Conservation (phyloP, 495 filamentous ascomycete species). For the Neurospora sp. region DNA sequence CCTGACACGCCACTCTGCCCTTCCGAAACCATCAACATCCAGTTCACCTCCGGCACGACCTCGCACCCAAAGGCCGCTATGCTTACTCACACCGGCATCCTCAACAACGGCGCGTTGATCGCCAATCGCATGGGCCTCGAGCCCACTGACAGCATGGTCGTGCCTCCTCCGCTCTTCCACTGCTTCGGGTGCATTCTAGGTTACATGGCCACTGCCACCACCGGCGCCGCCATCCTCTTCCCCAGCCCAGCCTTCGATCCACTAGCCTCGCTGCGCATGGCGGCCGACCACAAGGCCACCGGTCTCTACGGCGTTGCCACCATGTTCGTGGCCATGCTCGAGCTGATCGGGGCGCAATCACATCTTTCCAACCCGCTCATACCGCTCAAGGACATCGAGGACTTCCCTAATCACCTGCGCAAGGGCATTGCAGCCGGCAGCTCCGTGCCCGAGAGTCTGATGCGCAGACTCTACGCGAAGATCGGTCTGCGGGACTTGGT, state of each 20-base stretch:
- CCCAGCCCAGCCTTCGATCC: constrained; percentile 84
- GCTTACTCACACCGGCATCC: constrained; percentile 69
- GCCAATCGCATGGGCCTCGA: constrained; percentile 75
- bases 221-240: constrained; percentile 76
- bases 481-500: constrained; percentile 78
- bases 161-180: constrained; percentile 83
- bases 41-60: constrained; percentile 94
- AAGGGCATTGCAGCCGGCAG: constrained; percentile 92
- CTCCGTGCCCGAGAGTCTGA: constrained; percentile 71
- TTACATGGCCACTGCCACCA: constrained; percentile 89
- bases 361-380: constrained; percentile 38
- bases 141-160: constrained; percentile 63
- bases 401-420: constrained; percentile 54
- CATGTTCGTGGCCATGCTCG: constrained; percentile 88
- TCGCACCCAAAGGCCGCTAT: constrained; percentile 85
- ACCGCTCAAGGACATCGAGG: constrained; percentile 26
- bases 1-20: constrained; percentile 45
- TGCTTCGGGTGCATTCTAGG: constrained; percentile 89
- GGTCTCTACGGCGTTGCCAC: constrained; percentile 91
- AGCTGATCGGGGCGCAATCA: constrained; percentile 29
- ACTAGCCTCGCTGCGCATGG: constrained; percentile 53
- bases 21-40: constrained; percentile 81
- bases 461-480: constrained; percentile 66
- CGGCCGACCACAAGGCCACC: constrained; percentile 67
- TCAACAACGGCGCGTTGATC: constrained; percentile 83